These are phyloP conservation scores for Protomyces pachydermus DNA, from an alignment of 1,139 yeast genomes.

Conservation along the genomic window DNA sequence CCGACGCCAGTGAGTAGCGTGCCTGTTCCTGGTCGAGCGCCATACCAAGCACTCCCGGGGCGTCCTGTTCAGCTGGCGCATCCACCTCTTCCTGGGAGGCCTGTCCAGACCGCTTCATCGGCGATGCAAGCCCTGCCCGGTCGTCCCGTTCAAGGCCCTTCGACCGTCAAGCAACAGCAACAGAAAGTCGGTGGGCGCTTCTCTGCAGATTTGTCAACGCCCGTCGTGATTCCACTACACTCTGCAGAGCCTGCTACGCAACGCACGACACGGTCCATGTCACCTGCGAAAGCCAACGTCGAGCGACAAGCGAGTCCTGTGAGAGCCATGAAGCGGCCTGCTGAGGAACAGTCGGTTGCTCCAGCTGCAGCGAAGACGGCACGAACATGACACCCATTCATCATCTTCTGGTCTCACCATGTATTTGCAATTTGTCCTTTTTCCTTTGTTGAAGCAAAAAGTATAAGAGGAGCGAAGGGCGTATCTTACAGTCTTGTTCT, in stretches of 20 bases:
- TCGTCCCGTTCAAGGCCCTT: neutral
- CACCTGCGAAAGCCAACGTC: neutral
- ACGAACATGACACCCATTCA: neutral
- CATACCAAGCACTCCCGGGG: neutral
- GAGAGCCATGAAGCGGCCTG: neutral
- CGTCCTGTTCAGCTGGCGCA: neutral
- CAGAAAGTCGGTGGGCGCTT: neutral
- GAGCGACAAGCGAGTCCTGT: neutral
- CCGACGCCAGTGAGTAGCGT: neutral
- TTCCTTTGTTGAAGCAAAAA: too few species aligned
- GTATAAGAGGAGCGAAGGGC: too few species aligned
- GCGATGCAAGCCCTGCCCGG: neutral
- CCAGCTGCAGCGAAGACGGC: neutral
- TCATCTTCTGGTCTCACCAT: too few species aligned
- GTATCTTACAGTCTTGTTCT: too few species aligned
- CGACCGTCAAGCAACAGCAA: neutral
- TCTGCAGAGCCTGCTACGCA: too few species aligned
- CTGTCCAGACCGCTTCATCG: neutral
- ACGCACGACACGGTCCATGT: neutral
- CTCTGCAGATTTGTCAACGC: neutral
- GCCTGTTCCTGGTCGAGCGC: neutral
- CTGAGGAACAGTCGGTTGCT: neutral
- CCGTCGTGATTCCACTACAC: neutral
- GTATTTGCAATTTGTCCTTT: too few species aligned
- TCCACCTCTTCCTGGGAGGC: neutral